These are phyloP conservation scores for Coriolopsis trogii DNA, from an alignment of 1,284 basidiomycete species.

Conservation along the genomic window DNA sequence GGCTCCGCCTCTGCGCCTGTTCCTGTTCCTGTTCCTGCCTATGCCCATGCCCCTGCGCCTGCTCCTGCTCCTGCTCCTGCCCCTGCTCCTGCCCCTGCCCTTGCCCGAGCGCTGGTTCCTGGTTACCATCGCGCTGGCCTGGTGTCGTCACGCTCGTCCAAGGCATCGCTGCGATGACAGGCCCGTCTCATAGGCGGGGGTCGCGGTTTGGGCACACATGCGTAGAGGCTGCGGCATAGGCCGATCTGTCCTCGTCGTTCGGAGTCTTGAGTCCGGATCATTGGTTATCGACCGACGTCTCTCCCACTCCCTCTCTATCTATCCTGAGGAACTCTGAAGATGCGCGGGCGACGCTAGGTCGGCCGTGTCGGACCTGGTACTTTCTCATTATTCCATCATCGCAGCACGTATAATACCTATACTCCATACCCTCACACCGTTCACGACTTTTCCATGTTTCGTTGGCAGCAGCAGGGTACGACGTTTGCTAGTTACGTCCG, in stretches of 20 bases:
- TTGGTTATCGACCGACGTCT: too few relatives aligned
- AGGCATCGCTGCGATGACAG: constrained; percentile 21
- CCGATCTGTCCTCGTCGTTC: not conserved
- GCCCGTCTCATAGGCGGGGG: too few relatives aligned
- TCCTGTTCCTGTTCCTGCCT: not conserved
- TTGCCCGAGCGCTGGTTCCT: not conserved
- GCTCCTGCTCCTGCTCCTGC: not conserved
- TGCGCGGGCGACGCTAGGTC: constrained; percentile 20
- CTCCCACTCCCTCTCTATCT: not conserved
- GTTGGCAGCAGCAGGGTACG: too few relatives aligned
- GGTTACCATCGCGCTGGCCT: not conserved
- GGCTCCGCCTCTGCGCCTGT: not conserved
- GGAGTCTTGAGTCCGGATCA: not conserved
- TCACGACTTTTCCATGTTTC: too few relatives aligned
- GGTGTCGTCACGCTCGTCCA: constrained; percentile 16
- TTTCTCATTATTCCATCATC: not conserved
- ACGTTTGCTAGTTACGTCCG: too few relatives aligned
- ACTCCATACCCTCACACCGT: not conserved
- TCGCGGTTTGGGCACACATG: not conserved
- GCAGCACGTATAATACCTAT: not conserved
- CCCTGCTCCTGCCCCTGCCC: not conserved
- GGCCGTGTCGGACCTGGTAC: constrained; percentile 16
- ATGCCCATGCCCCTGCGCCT: not conserved
- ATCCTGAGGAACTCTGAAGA: not conserved
- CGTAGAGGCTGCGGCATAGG: constrained; percentile 12